Base-by-base conservation (phyloP, 129 eudicot species). In the Logfia minima region DNA sequence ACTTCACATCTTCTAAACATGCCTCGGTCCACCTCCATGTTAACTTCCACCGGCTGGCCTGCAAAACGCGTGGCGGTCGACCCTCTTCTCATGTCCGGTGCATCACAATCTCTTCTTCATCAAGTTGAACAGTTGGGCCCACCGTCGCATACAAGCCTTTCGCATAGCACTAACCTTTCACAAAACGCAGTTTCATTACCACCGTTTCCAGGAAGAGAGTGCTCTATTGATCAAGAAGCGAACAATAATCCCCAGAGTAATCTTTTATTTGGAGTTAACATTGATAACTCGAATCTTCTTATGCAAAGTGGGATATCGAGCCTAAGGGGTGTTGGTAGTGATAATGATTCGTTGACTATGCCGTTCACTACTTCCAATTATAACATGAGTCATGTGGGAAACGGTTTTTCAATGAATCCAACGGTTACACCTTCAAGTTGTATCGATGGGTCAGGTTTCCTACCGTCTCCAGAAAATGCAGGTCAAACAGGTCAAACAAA, bases 61-160 rank as follows among this genome's bases (percentile, higher is more conserved):
- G 82, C 91, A 4, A 94, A 94, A 79, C 85, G 99, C 73, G 84
- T 86, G 52, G 97, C 96, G 0, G 82, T 91, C 13, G 97, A 89
- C 43, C 85, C 91, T 53, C 90, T 77, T 70, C 79, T 85, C 17
- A 79, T 86, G 56, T 78, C 91, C 55, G 82, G 82, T 45, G 80
- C 80, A 26, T 71, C 89, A 18, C 91, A 81, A 19, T 81, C 84
- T 58, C 86, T 53, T 68, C 84, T 85, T 41, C 85, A 89, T 63
- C 90, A 82, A 81, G 80, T 78, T 10, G 97, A 85, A 29, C 90
- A 88, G 66, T 59, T 88, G 74, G 87, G 83, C 39, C 74, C 77
- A 21, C 81, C 84, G 1, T 84, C 82, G 3, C 90, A 88, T 70
- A 55, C 90, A 8, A 87, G 45, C 63, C 78, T 83, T 32, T 61